phyloP scores from a whole-genome alignment of 2,329 filamentous ascomycete genomes.

The Paecilomyces sp. region DNA sequence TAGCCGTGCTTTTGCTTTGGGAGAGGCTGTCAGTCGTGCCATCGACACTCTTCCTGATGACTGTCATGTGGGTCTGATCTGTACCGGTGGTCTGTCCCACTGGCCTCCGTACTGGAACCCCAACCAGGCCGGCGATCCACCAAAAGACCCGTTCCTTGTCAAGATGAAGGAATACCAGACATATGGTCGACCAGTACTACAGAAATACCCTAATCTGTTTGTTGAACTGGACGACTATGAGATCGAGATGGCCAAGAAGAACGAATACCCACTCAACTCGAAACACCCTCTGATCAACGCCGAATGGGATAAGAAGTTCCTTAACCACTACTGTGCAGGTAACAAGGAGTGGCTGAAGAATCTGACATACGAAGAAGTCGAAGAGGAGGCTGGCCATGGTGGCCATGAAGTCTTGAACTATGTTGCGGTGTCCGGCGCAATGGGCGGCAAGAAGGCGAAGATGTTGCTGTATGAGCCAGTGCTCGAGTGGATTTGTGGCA shows the following conservation, averaged over 20 bases:
- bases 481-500: slow-evolving; percentile 8
- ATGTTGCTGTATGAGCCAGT: slow-evolving; percentile 8
- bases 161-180: slow-evolving; percentile 23
- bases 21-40: slow-evolving; percentile 18
- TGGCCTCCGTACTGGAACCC: slow-evolving; percentile 24
- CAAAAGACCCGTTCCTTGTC: slow-evolving; percentile 18
- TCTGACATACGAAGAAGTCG: slow-evolving; percentile 14
- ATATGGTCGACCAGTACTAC: slow-evolving; percentile 14
- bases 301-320: slow-evolving; percentile 20
- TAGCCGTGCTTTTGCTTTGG: slow-evolving; percentile 20
- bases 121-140: slow-evolving; percentile 16
- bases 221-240: slow-evolving; percentile 23
- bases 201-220: slow-evolving; percentile 18
- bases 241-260: slow-evolving; percentile 22
- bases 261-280: slow-evolving; percentile 21
- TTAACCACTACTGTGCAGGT: slow-evolving; percentile 14
- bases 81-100: slow-evolving; percentile 20
- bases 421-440: slow-evolving; percentile 10
- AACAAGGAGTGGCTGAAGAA: slow-evolving; percentile 14
- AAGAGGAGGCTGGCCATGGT: slow-evolving; percentile 13
- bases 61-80: slow-evolving; percentile 7
- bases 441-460: slow-evolving; percentile 5
- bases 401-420: slow-evolving; percentile 15
- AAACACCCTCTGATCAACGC: slow-evolving; percentile 23
- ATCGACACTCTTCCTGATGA: slow-evolving; percentile 11